Evolutionary conservation across 108 stramenopile species (phyloP).

Genomic region (Skeletonema marinoi): DNA sequence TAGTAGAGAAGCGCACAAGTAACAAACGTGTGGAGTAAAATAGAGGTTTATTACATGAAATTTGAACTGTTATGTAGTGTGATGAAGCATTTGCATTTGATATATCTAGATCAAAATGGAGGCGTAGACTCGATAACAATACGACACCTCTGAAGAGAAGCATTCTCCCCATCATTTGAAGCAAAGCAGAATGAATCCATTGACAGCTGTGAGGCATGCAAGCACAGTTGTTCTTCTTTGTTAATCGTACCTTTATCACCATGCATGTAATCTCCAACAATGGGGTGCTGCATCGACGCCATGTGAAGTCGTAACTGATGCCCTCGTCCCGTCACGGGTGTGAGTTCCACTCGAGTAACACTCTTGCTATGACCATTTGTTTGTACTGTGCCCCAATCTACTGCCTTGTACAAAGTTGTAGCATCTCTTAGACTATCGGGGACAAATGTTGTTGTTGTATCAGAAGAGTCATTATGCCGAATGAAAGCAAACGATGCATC

Average conservation of each 20-base stretch:
- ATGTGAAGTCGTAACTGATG: constrained; percentile 80
- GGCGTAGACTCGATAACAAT: background rate
- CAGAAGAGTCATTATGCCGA: constrained; percentile 9
- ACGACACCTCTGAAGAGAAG: constrained; percentile 1
- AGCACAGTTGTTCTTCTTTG: background rate
- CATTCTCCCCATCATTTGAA: background rate
- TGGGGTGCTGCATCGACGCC: constrained; percentile 57
- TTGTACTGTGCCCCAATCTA: constrained; percentile 11
- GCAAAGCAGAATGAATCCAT: constrained; percentile 3
- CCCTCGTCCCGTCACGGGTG: constrained; percentile 70
- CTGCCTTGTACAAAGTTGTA: constrained; percentile 36
- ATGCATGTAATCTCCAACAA: constrained; percentile 57
- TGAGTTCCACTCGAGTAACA: constrained; percentile 40
- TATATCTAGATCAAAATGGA: background rate
- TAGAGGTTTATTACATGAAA: too few species aligned
- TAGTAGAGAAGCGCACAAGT: too few species aligned
- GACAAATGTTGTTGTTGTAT: constrained; percentile 23
- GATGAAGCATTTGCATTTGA: background rate
- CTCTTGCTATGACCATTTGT: background rate
- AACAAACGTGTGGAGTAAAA: too few species aligned
- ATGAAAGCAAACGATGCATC: constrained; percentile 30
- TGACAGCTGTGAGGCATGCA: constrained; percentile 25
- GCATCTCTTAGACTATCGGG: constrained; percentile 48
- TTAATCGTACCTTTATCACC: background rate
- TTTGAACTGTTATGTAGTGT: too few species aligned